Evolutionary conservation across 164 flowering plant species (phyloP), one percentile per base, ranked within the genome.

Genomic region (Chloranthus sessilifolius): DNA sequence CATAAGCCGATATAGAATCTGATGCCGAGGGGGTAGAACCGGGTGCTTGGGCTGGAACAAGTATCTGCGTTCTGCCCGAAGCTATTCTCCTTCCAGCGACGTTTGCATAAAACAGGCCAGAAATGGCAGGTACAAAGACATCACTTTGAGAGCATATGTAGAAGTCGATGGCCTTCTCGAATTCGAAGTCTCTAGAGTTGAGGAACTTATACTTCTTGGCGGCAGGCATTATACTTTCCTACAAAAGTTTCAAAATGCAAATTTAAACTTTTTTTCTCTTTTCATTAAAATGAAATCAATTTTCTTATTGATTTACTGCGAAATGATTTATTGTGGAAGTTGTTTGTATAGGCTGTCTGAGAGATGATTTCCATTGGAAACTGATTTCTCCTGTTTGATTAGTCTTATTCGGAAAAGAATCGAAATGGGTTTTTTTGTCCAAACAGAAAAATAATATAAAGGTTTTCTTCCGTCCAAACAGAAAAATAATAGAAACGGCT

Each of bases 111-210:
- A 87, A 83, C 44, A 94, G 67, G 25, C 97, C 97, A 1, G 97
- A 83, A 30, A 94, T 85, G 54, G 95, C 92, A 16, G 97, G 99
- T 17, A 94, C 88, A 50, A 79, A 94, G 3, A 87, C 85, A 52
- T 94, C 97, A 52, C 99, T 89, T 65, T 70, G 71, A 11, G 96
- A 71, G 62, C 95, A 79, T 11, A 89, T 62, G 68, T 85, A 67
- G 79, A 79, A 86, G 71, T 94, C 95, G 1, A 94, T 72, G n/a
- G 70, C 83, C 64, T 78, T 78, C 58, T 85, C 88, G 1, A 66
- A 66, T 55, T 80, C 95, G 1, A 78, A 57, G 23, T 72, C 60
- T 27, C 71, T 77, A 0, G 74, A 49, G 24, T 59, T 33, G 2
- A 88, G 70, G 68, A 74, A 84, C 71, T 75, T 83, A 0, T 33